These are phyloP conservation scores for Fusarium bulbicola DNA, from an alignment of 2,329 filamentous ascomycete species.

Conservation along the genomic window DNA sequence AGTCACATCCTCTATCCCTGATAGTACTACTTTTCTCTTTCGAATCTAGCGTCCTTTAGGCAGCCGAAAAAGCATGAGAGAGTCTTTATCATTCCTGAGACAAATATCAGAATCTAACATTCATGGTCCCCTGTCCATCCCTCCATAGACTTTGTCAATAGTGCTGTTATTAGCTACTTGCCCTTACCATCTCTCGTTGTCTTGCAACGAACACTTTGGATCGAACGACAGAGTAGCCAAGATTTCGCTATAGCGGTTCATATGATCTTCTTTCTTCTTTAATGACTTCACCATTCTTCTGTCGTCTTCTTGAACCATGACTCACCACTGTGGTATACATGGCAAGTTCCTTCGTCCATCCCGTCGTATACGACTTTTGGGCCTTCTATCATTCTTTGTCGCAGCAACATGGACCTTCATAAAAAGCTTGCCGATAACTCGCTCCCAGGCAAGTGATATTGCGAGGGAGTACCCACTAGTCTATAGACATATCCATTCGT, in stretches of 20 bases:
- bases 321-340: too few species aligned
- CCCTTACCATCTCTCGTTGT: neutral
- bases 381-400: neutral
- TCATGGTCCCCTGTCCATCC: neutral
- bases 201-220: neutral
- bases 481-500: neutral
- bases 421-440: rapidly evolving
- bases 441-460: neutral
- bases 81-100: too few species aligned
- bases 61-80: neutral
- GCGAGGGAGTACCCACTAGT: neutral
- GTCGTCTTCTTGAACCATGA: neutral
- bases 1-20: neutral
- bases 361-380: neutral
- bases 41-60: neutral
- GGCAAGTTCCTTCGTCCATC: neutral
- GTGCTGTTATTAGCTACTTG: neutral
- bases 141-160: neutral
- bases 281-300: neutral
- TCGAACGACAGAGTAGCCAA: neutral
- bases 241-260: too few species aligned
- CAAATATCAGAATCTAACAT: neutral
- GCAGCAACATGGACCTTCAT: neutral
- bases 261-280: neutral
- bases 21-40: neutral